Evolutionary conservation across 75 land plant genomes (phyloP), one percentile per base, ranked within the genome.

Genomic region (Pinus taeda): DNA sequence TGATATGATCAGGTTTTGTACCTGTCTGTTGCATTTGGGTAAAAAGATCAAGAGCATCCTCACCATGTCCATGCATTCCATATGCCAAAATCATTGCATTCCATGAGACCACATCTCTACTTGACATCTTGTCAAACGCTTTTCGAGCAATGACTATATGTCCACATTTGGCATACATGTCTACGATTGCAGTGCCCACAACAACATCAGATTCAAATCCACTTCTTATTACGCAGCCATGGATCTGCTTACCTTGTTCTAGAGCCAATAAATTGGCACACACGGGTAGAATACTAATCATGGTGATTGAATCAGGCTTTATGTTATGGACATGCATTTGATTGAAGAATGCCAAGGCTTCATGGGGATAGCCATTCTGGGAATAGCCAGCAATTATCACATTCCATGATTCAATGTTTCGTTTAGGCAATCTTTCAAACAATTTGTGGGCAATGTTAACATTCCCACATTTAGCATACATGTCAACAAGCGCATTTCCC

Each of bases 401-500:
- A 78, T 81, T 87, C 89, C 89, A 81, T 14, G 88, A 82, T 45
- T 79, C 92, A 15, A 88, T 76, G 79, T 83, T 84, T 74, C 60
- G 77, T 57, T 66, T 17, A 7, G 45, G 64, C 80, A 85, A 79
- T 29, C 53, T 70, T 37, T 79, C 59, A 59, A 91, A 91, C 14
- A 91, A 53, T 57, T 62, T 56, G 60, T 78, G 57, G 9, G 93
- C 86, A 59, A 78, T 70, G 2, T 76, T 74, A 70, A 90, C 29
- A 73, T 83, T 80, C 20, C 90, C 90, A 81, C 93, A 90, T 57
- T 86, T 87, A 15, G 89, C 86, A 75, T 90, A 90, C 93, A 90
- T 90, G 33, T 85, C 78, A 58, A 90, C 39, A 24, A 88, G 67
- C 3, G 85, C 76, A 71, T 78, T 85, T 20, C 76, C 74, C 42